Evolutionary conservation across 2,329 filamentous ascomycete species (phyloP).

Genomic region (Bertia moriformis): DNA sequence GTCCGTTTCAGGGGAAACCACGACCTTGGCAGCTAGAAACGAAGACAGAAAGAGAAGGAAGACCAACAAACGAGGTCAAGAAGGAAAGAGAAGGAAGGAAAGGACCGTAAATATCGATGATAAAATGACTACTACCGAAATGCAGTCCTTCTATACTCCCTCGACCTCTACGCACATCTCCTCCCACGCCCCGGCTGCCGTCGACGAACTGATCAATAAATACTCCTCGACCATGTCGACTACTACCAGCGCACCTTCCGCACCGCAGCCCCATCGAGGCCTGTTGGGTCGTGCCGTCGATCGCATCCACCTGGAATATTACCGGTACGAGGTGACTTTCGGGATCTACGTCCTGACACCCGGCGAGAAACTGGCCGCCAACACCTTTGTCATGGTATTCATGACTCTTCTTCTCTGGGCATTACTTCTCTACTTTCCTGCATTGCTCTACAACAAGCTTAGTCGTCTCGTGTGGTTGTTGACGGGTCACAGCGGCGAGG

Average conservation of each 20-base stretch:
- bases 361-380: conserved; percentile 23
- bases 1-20: no score
- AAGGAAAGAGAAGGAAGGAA: no score
- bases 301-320: conserved; percentile 19
- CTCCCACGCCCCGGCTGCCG: conserved; percentile 12
- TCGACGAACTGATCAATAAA: conserved; percentile 17
- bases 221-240: conserved; percentile 13
- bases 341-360: conserved; percentile 25
- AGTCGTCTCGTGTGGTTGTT: conserved; percentile 18
- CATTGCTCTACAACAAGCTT: conserved; percentile 18
- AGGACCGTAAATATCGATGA: no score
- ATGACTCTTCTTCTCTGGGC: conserved; percentile 16
- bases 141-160: conserved; percentile 17
- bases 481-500: conserved; percentile 16
- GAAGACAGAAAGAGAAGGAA: no score
- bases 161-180: conserved; percentile 12
- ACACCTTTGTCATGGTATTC: conserved; percentile 16
- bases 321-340: conserved; percentile 28
- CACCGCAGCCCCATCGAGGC: neutral
- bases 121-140: conserved; percentile 18
- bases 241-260: conserved; percentile 3
- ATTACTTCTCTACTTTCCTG: conserved; percentile 18
- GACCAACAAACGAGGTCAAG: no score
- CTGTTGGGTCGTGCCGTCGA: neutral
- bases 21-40: no score